Evolutionary conservation across 495 filamentous ascomycete species (phyloP), one percentile per base, ranked within the genome.

Genomic region (Pseudomonodictys pantanalensis): DNA sequence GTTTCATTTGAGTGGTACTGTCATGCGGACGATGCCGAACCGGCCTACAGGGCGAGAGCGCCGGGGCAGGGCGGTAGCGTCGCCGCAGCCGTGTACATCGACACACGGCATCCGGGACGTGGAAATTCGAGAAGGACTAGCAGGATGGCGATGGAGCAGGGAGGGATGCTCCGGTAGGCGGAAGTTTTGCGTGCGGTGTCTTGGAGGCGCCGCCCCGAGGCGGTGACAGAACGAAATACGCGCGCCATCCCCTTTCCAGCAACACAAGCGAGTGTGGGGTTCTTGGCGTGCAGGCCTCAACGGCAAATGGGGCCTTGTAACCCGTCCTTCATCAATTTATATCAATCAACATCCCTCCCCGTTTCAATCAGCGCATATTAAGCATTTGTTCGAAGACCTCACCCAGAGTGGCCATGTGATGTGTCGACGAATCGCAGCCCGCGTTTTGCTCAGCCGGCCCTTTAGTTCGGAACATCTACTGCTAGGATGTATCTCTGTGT

Each of bases 301-400:
- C 54, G 54, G 61, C 54, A 58, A 28, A 30, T 33, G 24, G 41
- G 33, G 48, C 61, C 61, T 55, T 58, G 55, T 33, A 59, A 24
- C 61, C 61, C 58, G 57, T 50, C 63, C 52, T 54, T 58, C 52
- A 58, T 57, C 63, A 66, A 66, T 66, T 50, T 66, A 62, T 29
- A 30, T 66, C 52, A 66, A 66, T 66, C 58, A 62, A 50, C 3
- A 12, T 11, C 22, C 58, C 52, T 47, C 42, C 22, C 30, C 61
- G 28, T 46, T 24, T 38, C 39, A 30, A 52, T 59, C 47, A 48
- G 12, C 23, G 24, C 25, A 64, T 25, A 64, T 64, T 64, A 64
- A 59, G 30, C 8, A 10, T 46, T 35, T 12, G n/a, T 20, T 22
- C 61, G 38, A 47, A 50, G 45, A 59, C 54, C 23, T 55, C 47